Conservation (phyloP, 352 stramenopile species). For the Phytophthora boehmeriae region DNA sequence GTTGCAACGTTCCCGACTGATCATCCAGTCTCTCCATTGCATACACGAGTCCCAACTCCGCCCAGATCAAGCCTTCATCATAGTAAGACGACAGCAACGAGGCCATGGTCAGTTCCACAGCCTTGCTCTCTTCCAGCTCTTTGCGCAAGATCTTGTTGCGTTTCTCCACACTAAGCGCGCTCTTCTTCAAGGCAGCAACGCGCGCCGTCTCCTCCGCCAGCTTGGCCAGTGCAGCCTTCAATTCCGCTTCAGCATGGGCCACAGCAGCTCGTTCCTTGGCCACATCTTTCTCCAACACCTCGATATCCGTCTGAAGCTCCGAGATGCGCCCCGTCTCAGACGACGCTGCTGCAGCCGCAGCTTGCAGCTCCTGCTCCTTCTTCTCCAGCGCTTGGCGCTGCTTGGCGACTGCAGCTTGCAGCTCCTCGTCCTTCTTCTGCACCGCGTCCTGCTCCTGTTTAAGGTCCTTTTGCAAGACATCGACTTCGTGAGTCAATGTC, state of each 20-base stretch:
- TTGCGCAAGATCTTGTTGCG: conserved; percentile 65
- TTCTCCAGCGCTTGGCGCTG: conserved; percentile 22
- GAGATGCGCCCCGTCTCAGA: conserved; percentile 5
- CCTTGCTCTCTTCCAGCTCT: conserved; percentile 55
- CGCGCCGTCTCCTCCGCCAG: conserved; percentile 39
- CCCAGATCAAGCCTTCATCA: conserved; percentile 72
- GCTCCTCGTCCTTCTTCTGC: conserved; percentile 17
- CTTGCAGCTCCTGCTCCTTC: conserved; percentile 23
- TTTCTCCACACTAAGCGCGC: conserved; percentile 41
- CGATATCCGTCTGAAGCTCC: conserved; percentile 8
- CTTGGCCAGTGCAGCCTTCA: conserved; percentile 40
- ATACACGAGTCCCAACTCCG: conserved; percentile 36
- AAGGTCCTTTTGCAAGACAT: conserved; percentile 12
- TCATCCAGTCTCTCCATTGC: conserved; percentile 55
- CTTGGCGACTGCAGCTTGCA: conserved; percentile 24
- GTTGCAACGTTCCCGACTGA: conserved; percentile 47
- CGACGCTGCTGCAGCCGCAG: conserved; percentile 18
- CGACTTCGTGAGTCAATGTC: neutral
- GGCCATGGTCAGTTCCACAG: conserved; percentile 63
- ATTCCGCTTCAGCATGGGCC: conserved; percentile 31
- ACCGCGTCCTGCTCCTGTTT: conserved; percentile 19
- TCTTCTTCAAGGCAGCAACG: conserved; percentile 32
- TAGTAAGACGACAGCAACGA: conserved; percentile 81
- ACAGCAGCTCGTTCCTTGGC: conserved; percentile 16
- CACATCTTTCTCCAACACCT: conserved; percentile 36